Base-by-base conservation (phyloP, 2,329 filamentous ascomycete species). In the Ophiobolus disseminans region DNA sequence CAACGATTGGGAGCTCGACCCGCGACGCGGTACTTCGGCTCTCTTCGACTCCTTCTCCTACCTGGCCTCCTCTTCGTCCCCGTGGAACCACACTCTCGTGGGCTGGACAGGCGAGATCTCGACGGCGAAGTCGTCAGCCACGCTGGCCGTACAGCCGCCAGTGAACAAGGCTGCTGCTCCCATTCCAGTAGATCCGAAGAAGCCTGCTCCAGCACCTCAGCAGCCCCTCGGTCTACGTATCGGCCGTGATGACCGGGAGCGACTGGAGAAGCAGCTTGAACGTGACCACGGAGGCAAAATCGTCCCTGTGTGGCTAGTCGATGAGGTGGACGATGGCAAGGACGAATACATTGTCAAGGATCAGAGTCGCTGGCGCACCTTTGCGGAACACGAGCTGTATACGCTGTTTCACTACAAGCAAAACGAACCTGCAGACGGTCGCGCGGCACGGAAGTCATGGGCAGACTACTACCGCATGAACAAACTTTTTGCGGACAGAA, bases 401-500 rank as follows among this genome's bases (percentile, higher is more conserved):
- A 91, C 90, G 1, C 82, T 97, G 8, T 91, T 97, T 70, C 93
- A 97, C 75, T 97, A 97, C 80, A 96, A 96, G 76, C 90, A 94
- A 68, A 90, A 96, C 68, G 90, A 92, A 70, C 91, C 93, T 1
- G 90, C 86, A 10, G 90, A 97, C 70, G 91, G 91, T 26, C 86
- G 89, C 59, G 85, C 86, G 14, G 90, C 94, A 69, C 86, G 90
- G 43, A 81, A 88, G 32, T 86, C 91, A 63, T 97, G 93, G 92
- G 86, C 88, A 20, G 91, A 97, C 75, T 97, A 96, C 75, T 89
- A 91, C 72, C 87, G 88, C 43, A 88, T 97, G 84, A 97, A 97
- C 76, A 87, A 91, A 67, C 86, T 91, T 56, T 97, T 97, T 63
- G 92, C 93, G 53, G 88, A 96, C 72, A 86, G 86, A 55, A 96